Conservation (phyloP, 768 basidiomycete genomes). For the Boletus fagicola region DNA sequence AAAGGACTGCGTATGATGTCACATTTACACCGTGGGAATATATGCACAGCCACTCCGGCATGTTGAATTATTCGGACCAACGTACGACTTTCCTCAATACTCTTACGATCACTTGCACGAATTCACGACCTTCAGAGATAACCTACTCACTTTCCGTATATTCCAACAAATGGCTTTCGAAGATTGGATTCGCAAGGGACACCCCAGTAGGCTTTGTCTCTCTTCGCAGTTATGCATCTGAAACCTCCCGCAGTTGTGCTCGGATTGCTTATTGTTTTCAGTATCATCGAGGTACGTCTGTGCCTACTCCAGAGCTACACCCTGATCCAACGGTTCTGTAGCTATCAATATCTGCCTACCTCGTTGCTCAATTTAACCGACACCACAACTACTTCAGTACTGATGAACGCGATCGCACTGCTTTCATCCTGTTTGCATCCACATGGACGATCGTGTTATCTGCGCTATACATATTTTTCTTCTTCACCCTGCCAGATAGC, state of each 20-base stretch:
- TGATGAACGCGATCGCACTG: slow-evolving; percentile 58
- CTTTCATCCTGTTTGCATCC: slow-evolving; percentile 68
- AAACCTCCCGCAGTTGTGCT: slow-evolving; percentile 46
- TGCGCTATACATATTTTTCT: slow-evolving; percentile 50
- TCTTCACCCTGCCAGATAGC: slow-evolving; percentile 48
- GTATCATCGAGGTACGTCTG: slow-evolving; percentile 58
- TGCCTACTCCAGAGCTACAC: background rate
- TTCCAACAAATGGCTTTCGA: slow-evolving; percentile 36
- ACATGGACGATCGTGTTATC: slow-evolving; percentile 66
- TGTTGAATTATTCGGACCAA: slow-evolving; percentile 25
- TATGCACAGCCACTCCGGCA: slow-evolving; percentile 21
- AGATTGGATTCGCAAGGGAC: slow-evolving; percentile 48
- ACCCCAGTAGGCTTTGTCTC: slow-evolving; percentile 45
- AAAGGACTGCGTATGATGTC: slow-evolving; percentile 16
- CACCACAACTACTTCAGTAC: slow-evolving; percentile 49
- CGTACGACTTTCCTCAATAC: background rate
- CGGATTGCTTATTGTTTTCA: slow-evolving; percentile 53
- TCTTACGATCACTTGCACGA: slow-evolving; percentile 27
- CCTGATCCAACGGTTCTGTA: slow-evolving; percentile 23
- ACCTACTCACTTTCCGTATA: slow-evolving; percentile 11
- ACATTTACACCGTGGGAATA: slow-evolving; percentile 16
- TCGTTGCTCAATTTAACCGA: slow-evolving; percentile 58
- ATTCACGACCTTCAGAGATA: slow-evolving; percentile 26
- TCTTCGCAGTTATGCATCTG: background rate
- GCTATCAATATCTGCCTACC: slow-evolving; percentile 73